A percentile compares a stretch with the other conserved stretches of the same genome.
Evolutionary conservation across 345 rosid genomes (phyloP).

Genomic region (Moringa oleifera): DNA sequence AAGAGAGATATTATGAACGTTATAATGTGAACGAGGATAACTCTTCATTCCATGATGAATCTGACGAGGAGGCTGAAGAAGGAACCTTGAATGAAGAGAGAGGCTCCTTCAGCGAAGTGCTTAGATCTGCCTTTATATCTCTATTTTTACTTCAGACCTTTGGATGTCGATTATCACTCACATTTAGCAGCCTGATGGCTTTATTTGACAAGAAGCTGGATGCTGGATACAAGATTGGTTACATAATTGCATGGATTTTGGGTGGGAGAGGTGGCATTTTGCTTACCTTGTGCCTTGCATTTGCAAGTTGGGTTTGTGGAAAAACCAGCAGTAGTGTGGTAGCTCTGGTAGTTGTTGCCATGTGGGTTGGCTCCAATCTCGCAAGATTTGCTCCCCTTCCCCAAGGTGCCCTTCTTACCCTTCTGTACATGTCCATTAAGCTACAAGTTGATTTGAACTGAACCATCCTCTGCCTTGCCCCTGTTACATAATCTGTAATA

Average conservation of each 20-base stretch:
- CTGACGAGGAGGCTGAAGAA: constrained; percentile 33
- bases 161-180: constrained; percentile 56
- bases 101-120: constrained; percentile 52
- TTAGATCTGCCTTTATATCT: constrained; percentile 52
- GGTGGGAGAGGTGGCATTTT: constrained; percentile 76
- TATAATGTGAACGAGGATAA: constrained; percentile 23
- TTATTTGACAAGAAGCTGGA: constrained; percentile 66
- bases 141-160: constrained; percentile 50
- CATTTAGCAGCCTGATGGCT: constrained; percentile 58
- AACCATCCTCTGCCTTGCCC: constrained; percentile 7
- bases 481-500: not conserved
- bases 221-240: constrained; percentile 79
- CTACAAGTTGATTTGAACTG: constrained; percentile 58
- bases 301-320: constrained; percentile 85
- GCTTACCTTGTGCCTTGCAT: constrained; percentile 60
- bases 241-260: constrained; percentile 63
- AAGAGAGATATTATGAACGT: constrained; percentile 35
- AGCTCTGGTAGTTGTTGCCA: constrained; percentile 52
- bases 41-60: constrained; percentile 22
- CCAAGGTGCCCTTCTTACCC: constrained; percentile 74
- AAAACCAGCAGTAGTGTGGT: constrained; percentile 84
- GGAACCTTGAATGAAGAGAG: constrained; percentile 34
- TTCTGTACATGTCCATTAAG: constrained; percentile 85
- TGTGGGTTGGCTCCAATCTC: constrained; percentile 75
- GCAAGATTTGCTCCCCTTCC: constrained; percentile 84